Conservation (phyloP, 768 basidiomycete species). For the Russula sp. region DNA sequence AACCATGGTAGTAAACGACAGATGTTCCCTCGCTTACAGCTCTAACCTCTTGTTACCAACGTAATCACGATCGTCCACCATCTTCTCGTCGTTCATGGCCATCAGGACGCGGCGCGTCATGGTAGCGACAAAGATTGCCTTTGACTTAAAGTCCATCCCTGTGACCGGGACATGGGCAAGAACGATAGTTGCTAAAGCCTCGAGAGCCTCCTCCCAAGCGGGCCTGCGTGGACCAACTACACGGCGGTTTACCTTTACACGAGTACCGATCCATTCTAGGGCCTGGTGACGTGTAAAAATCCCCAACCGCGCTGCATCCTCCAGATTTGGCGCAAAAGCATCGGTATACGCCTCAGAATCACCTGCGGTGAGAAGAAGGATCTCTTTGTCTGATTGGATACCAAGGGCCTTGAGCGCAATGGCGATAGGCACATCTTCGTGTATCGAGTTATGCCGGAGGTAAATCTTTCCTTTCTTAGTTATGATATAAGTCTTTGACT, state of each 20-base stretch:
- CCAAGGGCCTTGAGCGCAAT: constrained; percentile 96
- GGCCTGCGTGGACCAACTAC: constrained; percentile 78
- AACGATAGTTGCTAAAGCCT: constrained; percentile 95
- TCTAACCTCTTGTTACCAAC: constrained; percentile 98
- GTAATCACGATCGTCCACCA: constrained; percentile 98
- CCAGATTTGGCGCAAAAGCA: constrained; percentile 84
- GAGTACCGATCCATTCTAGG: constrained; percentile 87
- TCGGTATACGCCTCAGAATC: constrained; percentile 82
- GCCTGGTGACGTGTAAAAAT: constrained; percentile 92
- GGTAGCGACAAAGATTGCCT: constrained; percentile 94
- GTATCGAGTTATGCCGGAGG: constrained; percentile 94
- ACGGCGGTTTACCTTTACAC: constrained; percentile 81
- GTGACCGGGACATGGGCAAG: constrained; percentile 92
- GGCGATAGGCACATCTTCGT: constrained; percentile 94
- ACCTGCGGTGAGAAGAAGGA: constrained; percentile 88
- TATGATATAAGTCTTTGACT: constrained; percentile 96
- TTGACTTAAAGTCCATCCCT: constrained; percentile 82
- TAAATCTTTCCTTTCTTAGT: constrained; percentile 95
- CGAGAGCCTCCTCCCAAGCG: constrained; percentile 89
- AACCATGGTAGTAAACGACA: background rate
- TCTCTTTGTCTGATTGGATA: constrained; percentile 96
- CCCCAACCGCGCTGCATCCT: constrained; percentile 88
- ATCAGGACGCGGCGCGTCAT: constrained; percentile 96
- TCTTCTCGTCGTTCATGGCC: constrained; percentile 94
- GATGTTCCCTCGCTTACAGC: constrained; percentile 52